Conservation (phyloP, 2,329 filamentous ascomycete genomes). For the Bimuria novae-zelandiae region DNA sequence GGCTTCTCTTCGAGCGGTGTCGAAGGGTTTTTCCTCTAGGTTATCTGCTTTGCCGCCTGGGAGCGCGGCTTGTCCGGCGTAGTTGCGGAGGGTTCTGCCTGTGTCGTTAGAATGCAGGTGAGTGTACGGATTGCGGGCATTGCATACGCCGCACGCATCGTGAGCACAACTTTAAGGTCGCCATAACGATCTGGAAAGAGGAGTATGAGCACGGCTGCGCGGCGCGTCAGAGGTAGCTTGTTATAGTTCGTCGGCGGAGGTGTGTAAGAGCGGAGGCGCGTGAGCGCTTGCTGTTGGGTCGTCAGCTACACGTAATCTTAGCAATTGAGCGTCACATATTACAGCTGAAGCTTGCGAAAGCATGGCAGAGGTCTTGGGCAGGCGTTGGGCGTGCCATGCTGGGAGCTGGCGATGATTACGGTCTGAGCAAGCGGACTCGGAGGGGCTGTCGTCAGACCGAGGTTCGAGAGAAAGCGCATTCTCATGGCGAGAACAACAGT, state of each 20-base stretch:
- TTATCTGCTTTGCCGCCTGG: constrained; percentile 72
- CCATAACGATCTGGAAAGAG: constrained; percentile 84
- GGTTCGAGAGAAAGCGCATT: too few species aligned
- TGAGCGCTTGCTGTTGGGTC: constrained; percentile 53
- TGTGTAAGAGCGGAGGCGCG: constrained; percentile 59
- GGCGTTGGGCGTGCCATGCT: constrained; percentile 39
- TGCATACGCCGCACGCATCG: constrained; percentile 58
- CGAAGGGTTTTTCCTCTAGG: constrained; percentile 63
- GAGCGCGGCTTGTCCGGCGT: constrained; percentile 78
- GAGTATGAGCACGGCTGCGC: constrained; percentile 85
- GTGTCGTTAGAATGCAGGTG: neutral
- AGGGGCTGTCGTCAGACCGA: constrained; percentile 31
- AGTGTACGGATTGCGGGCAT: neutral
- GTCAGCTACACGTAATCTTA: constrained; percentile 14
- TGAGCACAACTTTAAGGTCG: constrained; percentile 71
- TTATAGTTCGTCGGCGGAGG: constrained; percentile 63
- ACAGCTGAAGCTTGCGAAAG: constrained; percentile 38
- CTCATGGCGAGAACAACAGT: too few species aligned
- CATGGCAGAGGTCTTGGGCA: constrained; percentile 29
- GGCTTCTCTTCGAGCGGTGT: constrained; percentile 87
- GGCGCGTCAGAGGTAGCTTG: constrained; percentile 62
- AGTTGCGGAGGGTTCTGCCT: constrained; percentile 57
- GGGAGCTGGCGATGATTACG: constrained; percentile 7
- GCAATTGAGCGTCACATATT: constrained; percentile 1
- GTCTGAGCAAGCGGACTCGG: constrained; percentile 8